phyloP scores from a whole-genome alignment of 352 stramenopile genomes.

The Globisporangium heterothallicum region DNA sequence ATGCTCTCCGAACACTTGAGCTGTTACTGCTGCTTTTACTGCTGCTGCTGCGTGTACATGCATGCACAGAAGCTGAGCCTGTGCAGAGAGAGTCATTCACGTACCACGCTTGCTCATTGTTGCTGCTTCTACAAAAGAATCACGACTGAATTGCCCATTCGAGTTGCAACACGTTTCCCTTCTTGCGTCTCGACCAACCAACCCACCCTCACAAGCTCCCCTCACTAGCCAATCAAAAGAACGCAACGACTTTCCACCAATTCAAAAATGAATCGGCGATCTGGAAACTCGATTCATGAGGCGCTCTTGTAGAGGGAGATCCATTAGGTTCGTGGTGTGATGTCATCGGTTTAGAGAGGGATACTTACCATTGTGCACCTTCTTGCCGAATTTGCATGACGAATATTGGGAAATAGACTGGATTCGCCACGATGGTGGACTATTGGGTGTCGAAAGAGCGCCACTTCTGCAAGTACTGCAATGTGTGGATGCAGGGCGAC shows the following conservation, averaged over 20 bases:
- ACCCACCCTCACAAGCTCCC: too few species aligned
- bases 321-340: neutral
- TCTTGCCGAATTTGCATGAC: too few species aligned
- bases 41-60: neutral
- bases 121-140: slow-evolving; percentile 82
- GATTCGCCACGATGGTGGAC: slow-evolving; percentile 37
- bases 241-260: neutral
- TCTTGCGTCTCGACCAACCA: slow-evolving; percentile 21
- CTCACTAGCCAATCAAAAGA: slow-evolving; percentile 7
- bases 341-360: neutral
- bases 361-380: neutral
- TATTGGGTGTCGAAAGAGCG: slow-evolving; percentile 63
- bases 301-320: neutral
- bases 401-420: neutral
- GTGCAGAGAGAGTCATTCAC: slow-evolving; percentile 15
- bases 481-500: slow-evolving; percentile 83
- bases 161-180: neutral
- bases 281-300: too few species aligned
- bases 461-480: slow-evolving; percentile 87
- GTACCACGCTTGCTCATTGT: slow-evolving; percentile 80
- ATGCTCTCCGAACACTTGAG: neutral
- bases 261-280: slow-evolving; percentile 11
- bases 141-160: slow-evolving; percentile 41
- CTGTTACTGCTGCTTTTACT: neutral
- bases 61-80: neutral